A percentile compares a stretch with the other conserved stretches of the same genome.
These are phyloP conservation scores for Phalaenopsis hybrid DNA, from an alignment of 116 monocot genomes.

Conservation along the genomic window DNA sequence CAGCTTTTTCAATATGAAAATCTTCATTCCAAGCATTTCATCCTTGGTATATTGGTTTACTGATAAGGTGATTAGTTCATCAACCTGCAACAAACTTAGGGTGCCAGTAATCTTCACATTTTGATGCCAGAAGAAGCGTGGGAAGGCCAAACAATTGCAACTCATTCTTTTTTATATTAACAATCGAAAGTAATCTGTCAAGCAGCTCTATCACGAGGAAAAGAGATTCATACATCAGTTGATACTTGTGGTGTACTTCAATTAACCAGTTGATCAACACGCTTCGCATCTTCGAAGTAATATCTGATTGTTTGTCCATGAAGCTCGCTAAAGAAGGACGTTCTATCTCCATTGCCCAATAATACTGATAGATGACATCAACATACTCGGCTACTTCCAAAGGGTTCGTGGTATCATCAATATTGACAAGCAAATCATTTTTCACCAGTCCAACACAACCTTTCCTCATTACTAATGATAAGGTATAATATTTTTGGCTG, in stretches of 20 bases:
- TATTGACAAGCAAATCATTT: constrained; percentile 23
- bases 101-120: constrained; percentile 68
- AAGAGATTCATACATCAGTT: constrained; percentile 70
- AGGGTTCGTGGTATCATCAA: constrained; percentile 38
- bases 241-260: constrained; percentile 63
- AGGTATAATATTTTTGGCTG: constrained; percentile 38
- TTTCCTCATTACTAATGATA: constrained; percentile 26
- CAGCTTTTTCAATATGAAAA: constrained; percentile 32
- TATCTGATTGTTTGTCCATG: constrained; percentile 36
- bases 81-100: constrained; percentile 41
- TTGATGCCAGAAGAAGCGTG: constrained; percentile 51
- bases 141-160: constrained; percentile 62
- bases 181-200: constrained; percentile 48
- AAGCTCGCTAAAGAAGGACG: constrained; percentile 33
- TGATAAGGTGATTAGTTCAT: constrained; percentile 50
- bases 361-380: constrained; percentile 52
- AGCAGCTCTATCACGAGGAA: constrained; percentile 62
- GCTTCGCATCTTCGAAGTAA: constrained; percentile 49
- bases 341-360: constrained; percentile 46
- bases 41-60: constrained; percentile 25
- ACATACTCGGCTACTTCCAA: constrained; percentile 46
- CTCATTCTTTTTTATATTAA: constrained; percentile 34
- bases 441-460: constrained; percentile 8
- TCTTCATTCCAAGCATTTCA: constrained; percentile 62
- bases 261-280: constrained; percentile 63